A percentile compares a stretch with the other conserved stretches of the same genome.
Evolutionary conservation across 2,329 filamentous ascomycete species (phyloP).

Genomic region (Phoma herbarum): DNA sequence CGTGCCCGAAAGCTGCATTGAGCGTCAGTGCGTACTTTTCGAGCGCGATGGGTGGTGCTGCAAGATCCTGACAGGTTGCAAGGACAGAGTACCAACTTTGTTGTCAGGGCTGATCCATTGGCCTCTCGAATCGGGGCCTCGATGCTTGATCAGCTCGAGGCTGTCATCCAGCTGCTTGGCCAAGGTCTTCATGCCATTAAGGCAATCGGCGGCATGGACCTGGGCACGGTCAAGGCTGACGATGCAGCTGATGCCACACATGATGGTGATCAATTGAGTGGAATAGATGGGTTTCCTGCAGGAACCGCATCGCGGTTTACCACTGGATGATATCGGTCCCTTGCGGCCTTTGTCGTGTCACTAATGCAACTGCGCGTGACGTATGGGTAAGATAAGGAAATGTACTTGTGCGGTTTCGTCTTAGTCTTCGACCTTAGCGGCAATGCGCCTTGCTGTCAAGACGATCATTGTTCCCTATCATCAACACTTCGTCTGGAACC

Average conservation of each 20-base stretch:
- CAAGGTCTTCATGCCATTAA: slow-evolving; percentile 10
- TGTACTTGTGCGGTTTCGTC: slow-evolving; percentile 3
- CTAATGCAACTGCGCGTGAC: slow-evolving; percentile 16
- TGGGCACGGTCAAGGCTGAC: slow-evolving; percentile 16
- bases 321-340: slow-evolving; percentile 1
- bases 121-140: slow-evolving; percentile 57
- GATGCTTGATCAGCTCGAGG: slow-evolving; percentile 50
- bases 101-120: slow-evolving; percentile 56
- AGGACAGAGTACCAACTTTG: slow-evolving; percentile 49
- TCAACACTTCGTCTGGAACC: neutral
- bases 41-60: neutral
- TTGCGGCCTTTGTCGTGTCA: slow-evolving; percentile 12
- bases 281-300: slow-evolving; percentile 5
- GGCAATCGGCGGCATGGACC: slow-evolving; percentile 4
- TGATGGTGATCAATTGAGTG: slow-evolving; percentile 2
- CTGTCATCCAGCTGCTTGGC: slow-evolving; percentile 17
- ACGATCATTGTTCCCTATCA: slow-evolving; percentile 9
- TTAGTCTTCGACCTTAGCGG: slow-evolving; percentile 1
- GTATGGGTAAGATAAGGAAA: slow-evolving; percentile 16
- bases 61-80: slow-evolving; percentile 1
- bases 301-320: neutral
- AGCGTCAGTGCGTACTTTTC: slow-evolving; percentile 7
- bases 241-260: slow-evolving; percentile 22
- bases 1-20: slow-evolving; percentile 31
- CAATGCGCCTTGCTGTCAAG: neutral